These are phyloP conservation scores for Cryptococcus sp. DNA, from an alignment of 1,284 basidiomycete species.

Conservation along the genomic window DNA sequence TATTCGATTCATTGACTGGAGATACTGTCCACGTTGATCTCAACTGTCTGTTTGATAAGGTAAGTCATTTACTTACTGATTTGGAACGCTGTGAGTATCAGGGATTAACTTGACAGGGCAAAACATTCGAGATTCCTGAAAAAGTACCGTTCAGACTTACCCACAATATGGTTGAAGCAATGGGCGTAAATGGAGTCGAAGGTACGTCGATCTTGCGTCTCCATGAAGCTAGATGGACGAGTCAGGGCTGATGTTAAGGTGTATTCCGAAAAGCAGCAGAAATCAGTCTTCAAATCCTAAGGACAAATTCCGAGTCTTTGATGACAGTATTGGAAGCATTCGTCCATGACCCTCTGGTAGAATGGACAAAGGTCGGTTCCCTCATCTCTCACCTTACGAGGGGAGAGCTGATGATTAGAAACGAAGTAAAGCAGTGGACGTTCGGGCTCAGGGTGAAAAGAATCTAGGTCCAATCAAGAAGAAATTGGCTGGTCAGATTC, in stretches of 20 bases:
- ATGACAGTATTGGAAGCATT: conserved; percentile 98
- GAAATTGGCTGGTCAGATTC: conserved; percentile 64
- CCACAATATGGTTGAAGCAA: conserved; percentile 86
- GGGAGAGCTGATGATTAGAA: conserved; percentile 11
- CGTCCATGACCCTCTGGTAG: conserved; percentile 93
- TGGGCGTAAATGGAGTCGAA: conserved; percentile 92
- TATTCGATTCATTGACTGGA: conserved; percentile 83
- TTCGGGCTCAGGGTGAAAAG: conserved; percentile 59
- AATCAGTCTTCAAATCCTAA: conserved; percentile 79
- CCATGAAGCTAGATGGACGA: not conserved
- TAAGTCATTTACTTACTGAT: conserved; percentile 28
- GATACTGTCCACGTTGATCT: conserved; percentile 97
- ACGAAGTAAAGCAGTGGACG: conserved; percentile 20
- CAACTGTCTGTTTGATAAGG: conserved; percentile 97
- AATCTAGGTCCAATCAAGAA: conserved; percentile 74
- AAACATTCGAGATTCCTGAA: conserved; percentile 84
- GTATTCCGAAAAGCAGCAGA: conserved; percentile 91
- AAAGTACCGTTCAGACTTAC: conserved; percentile 93
- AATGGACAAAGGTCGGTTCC: conserved; percentile 72
- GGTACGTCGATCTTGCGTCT: conserved; percentile 50
- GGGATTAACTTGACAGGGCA: conserved; percentile 66
- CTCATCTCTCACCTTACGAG: not conserved
- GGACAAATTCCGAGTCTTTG: conserved; percentile 87
- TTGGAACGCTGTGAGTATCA: not conserved
- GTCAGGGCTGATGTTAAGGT: conserved; percentile 51